These are phyloP conservation scores for Xylaria curta DNA, from an alignment of 495 filamentous ascomycete species.

Conservation along the genomic window DNA sequence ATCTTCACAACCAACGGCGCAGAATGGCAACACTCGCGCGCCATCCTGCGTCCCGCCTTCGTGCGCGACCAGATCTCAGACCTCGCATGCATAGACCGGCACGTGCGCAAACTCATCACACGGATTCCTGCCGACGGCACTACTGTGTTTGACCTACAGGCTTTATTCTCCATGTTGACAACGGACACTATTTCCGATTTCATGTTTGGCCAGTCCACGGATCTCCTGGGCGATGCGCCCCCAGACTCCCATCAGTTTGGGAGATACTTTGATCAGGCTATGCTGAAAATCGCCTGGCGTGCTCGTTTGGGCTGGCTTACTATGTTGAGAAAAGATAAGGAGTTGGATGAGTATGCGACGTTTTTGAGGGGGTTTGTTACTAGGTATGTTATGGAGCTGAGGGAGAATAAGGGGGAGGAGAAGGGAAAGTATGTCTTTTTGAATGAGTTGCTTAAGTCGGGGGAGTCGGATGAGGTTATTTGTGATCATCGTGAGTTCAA, in stretches of 20 bases:
- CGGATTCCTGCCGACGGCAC: conserved; percentile 40
- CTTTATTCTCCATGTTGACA: conserved; percentile 65
- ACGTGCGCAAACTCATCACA: conserved; percentile 61
- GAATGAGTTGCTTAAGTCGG: conserved; percentile 52
- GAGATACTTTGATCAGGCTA: conserved; percentile 47
- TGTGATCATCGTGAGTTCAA: conserved; percentile 43
- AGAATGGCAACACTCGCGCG: conserved; percentile 63
- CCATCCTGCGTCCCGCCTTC: conserved; percentile 56
- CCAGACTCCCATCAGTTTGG: conserved; percentile 45
- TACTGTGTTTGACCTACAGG: conserved; percentile 65
- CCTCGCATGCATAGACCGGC: conserved; percentile 60
- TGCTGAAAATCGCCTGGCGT: conserved; percentile 47
- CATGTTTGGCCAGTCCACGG: conserved; percentile 57
- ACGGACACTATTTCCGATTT: conserved; percentile 74
- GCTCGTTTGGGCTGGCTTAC: conserved; percentile 61
- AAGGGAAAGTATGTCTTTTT: conserved; percentile 58
- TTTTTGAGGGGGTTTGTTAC: conserved; percentile 52
- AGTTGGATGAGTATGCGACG: conserved; percentile 50
- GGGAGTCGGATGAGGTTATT: conserved; percentile 42
- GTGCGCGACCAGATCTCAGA: conserved; percentile 58
- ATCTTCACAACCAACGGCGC: conserved; percentile 77
- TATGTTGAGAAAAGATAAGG: conserved; percentile 56
- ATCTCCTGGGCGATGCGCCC: conserved; percentile 40
- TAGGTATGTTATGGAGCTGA: conserved; percentile 48
- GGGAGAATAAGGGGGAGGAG: conserved; percentile 26